Evolutionary conservation across 2,329 filamentous ascomycete species (phyloP).

Genomic region (Diaporthe capsici): DNA sequence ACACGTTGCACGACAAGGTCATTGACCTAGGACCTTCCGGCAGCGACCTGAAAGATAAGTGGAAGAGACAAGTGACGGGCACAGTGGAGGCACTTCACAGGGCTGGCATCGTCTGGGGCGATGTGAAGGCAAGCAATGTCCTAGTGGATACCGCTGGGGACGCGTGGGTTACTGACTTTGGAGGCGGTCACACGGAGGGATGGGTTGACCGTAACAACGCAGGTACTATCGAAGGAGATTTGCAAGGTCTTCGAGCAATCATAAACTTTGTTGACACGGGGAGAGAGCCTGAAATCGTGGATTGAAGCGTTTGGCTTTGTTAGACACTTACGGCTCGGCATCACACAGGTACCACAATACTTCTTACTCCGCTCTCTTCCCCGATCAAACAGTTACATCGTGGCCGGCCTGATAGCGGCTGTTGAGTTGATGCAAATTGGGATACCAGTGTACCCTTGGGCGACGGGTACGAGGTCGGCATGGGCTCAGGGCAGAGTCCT

Average conservation of each 20-base stretch:
- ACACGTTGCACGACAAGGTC: not conserved
- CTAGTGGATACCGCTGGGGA: slow-evolving; percentile 47
- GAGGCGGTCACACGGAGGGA: slow-evolving; percentile 47
- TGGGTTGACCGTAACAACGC: slow-evolving; percentile 46
- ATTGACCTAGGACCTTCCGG: not conserved
- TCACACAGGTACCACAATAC: too few relatives aligned
- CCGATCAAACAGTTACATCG: too few relatives aligned
- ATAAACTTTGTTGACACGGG: not conserved
- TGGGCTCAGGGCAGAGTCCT: too few relatives aligned
- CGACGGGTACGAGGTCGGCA: too few relatives aligned
- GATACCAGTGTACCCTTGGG: too few relatives aligned
- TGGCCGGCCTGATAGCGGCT: too few relatives aligned
- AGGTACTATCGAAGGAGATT: slow-evolving; percentile 46
- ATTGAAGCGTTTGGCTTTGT: not conserved
- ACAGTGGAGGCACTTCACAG: slow-evolving; percentile 44
- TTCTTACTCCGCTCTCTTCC: too few relatives aligned
- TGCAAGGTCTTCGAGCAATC: slow-evolving; percentile 43
- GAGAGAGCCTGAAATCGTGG: not conserved
- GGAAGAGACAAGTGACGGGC: slow-evolving; percentile 43
- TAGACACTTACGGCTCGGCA: too few relatives aligned
- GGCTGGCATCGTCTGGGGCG: slow-evolving; percentile 48
- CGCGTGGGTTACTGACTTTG: slow-evolving; percentile 50
- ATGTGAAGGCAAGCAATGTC: slow-evolving; percentile 50
- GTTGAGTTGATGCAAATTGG: too few relatives aligned
- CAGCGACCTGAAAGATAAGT: slow-evolving; percentile 31